phyloP scores from a whole-genome alignment of 2,329 filamentous ascomycete genomes.

The Phialophora expanda region DNA sequence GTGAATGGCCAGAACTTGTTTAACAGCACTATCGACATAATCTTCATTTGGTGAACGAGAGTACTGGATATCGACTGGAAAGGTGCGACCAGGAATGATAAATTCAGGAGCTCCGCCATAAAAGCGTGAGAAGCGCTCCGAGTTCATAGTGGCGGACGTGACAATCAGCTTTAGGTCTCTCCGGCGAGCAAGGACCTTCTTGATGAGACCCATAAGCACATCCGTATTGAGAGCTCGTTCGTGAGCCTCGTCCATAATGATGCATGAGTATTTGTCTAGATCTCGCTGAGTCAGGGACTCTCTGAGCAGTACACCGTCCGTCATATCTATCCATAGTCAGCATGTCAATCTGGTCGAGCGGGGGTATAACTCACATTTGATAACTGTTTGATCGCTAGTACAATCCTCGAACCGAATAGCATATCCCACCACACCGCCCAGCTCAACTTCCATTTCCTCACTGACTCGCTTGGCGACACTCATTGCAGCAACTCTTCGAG shows the following conservation, averaged over 20 bases:
- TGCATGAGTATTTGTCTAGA: slow-evolving; percentile 93
- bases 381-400: slow-evolving; percentile 90
- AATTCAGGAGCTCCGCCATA: slow-evolving; percentile 97
- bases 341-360: slow-evolving; percentile 5
- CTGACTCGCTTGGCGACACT: slow-evolving; percentile 97
- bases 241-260: slow-evolving; percentile 99
- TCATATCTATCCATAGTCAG: slow-evolving; percentile 71
- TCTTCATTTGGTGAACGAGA: slow-evolving; percentile 94
- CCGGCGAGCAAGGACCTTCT: slow-evolving; percentile 89
- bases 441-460: slow-evolving; percentile 94
- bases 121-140: slow-evolving; percentile 93
- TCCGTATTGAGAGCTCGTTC: slow-evolving; percentile 96
- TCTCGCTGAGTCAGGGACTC: slow-evolving; percentile 93
- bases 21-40: slow-evolving; percentile 95
- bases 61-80: slow-evolving; percentile 95
- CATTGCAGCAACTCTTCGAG: slow-evolving; percentile 95
- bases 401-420: slow-evolving; percentile 98
- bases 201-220: slow-evolving; percentile 95
- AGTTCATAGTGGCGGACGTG: slow-evolving; percentile 98
- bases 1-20: slow-evolving; percentile 93
- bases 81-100: slow-evolving; percentile 92
- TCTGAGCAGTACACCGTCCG: slow-evolving; percentile 89
- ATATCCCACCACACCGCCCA: slow-evolving; percentile 89
- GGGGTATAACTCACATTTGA: slow-evolving; percentile 69
- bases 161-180: slow-evolving; percentile 95